These are phyloP conservation scores for Musa itinerans DNA, from an alignment of 176 grass and related monocot species.

Conservation along the genomic window DNA sequence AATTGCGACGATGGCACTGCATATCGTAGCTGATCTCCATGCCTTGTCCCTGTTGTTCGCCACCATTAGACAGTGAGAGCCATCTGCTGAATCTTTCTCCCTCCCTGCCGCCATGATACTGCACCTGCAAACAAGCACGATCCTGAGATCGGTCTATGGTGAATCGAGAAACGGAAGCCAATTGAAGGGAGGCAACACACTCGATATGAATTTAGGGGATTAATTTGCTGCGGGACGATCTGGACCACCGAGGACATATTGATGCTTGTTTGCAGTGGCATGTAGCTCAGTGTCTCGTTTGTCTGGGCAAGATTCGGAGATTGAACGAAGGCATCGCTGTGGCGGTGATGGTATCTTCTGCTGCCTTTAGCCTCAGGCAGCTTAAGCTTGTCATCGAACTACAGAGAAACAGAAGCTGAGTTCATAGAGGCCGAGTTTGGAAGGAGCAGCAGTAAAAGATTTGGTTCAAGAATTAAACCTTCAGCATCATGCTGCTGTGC, in stretches of 20 bases:
- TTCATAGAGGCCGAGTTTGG: background rate
- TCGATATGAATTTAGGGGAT: too few relatives aligned
- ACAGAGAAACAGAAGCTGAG: background rate
- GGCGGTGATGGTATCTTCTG: background rate
- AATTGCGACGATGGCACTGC: background rate
- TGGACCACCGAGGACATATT: too few relatives aligned
- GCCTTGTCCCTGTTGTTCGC: slow-evolving; percentile 6
- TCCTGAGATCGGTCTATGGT: too few relatives aligned
- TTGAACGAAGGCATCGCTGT: background rate
- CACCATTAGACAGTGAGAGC: background rate
- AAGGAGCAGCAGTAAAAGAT: background rate
- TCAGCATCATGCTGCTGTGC: background rate
- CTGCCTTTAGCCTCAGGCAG: background rate
- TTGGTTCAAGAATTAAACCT: background rate
- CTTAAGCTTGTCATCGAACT: slow-evolving; percentile 10
- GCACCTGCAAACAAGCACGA: too few relatives aligned
- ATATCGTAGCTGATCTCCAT: slow-evolving; percentile 19
- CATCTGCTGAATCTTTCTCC: too few relatives aligned
- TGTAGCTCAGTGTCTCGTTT: background rate
- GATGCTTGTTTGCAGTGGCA: background rate
- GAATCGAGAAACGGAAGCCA: too few relatives aligned
- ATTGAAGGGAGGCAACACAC: background rate
- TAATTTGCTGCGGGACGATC: too few relatives aligned
- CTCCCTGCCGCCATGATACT: too few relatives aligned
- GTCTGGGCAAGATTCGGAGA: background rate